Evolutionary conservation across 768 basidiomycete genomes (phyloP).

Genomic region (Boletus reticuloceps): DNA sequence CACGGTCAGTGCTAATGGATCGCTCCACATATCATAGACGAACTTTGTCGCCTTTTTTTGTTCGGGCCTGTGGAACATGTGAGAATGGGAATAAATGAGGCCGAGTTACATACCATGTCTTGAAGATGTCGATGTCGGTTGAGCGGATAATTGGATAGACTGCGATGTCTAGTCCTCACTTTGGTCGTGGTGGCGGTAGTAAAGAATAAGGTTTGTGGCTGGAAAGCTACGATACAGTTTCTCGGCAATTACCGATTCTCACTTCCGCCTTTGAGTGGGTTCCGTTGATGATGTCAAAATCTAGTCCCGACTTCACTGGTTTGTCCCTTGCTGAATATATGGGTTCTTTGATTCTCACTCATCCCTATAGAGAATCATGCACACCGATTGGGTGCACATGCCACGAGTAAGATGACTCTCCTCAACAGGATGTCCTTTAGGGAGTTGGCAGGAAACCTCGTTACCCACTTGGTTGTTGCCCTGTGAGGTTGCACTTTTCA

Average conservation of each 20-base stretch:
- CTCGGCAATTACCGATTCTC: conserved; percentile 33
- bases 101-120: conserved; percentile 57
- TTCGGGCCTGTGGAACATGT: conserved; percentile 39
- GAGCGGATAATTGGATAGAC: conserved; percentile 33
- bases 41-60: conserved; percentile 33
- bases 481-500: no score
- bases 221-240: conserved; percentile 34
- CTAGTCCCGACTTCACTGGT: no score
- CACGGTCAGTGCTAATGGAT: not conserved
- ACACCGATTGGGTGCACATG: not conserved
- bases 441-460: no score
- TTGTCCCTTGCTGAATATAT: no score
- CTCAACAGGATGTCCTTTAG: not conserved
- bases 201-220: conserved; percentile 63
- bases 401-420: not conserved
- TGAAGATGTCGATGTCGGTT: conserved; percentile 60
- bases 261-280: no score
- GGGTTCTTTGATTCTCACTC: no score
- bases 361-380: no score
- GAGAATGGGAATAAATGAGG: not conserved
- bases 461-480: no score
- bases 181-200: conserved; percentile 35
- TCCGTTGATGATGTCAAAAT: no score
- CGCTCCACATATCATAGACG: conserved; percentile 24
- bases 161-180: conserved; percentile 5